Evolutionary conservation across 1,284 basidiomycete species (phyloP).

Genomic region (Exobasidium rhododendri): DNA sequence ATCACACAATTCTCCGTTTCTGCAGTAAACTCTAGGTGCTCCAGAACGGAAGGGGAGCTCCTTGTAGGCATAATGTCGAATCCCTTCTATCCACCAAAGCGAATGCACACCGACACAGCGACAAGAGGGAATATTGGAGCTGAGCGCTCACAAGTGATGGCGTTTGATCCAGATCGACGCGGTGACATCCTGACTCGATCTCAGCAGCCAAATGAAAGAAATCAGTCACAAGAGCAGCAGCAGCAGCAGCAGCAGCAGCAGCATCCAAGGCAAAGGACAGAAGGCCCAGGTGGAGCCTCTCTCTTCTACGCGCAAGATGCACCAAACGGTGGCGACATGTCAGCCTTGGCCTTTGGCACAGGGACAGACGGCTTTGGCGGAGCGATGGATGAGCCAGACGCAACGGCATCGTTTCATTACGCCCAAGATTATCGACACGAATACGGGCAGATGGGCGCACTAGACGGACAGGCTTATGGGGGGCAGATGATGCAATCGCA

Average conservation of each 20-base stretch:
- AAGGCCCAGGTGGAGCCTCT: conserved; percentile 10
- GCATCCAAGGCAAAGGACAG: conserved; percentile 4
- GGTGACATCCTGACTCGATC: conserved; percentile 6
- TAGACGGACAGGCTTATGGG: too few relatives aligned
- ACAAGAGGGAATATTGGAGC: conserved; percentile 14
- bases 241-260: conserved; percentile 28
- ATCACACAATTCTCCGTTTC: too few relatives aligned
- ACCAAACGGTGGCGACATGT: not conserved
- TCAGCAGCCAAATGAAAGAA: conserved; percentile 19
- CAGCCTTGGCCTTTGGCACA: not conserved
- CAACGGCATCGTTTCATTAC: not conserved
- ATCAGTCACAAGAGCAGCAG: conserved; percentile 14
- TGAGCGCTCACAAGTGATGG: conserved; percentile 12
- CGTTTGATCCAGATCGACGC: conserved; percentile 7
- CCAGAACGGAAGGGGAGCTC: too few relatives aligned
- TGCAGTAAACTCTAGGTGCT: too few relatives aligned
- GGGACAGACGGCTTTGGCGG: conserved; percentile 8
- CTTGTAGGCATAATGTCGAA: conserved; percentile 28
- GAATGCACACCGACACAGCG: conserved; percentile 10
- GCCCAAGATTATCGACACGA: not conserved
- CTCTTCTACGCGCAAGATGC: conserved; percentile 4
- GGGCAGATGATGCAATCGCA: too few relatives aligned
- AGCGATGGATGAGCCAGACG: not conserved
- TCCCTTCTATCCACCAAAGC: conserved; percentile 25
- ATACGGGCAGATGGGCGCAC: not conserved